phyloP scores from a whole-genome alignment of 192 early-diverging fungal species.

The Backusella luteola region DNA sequence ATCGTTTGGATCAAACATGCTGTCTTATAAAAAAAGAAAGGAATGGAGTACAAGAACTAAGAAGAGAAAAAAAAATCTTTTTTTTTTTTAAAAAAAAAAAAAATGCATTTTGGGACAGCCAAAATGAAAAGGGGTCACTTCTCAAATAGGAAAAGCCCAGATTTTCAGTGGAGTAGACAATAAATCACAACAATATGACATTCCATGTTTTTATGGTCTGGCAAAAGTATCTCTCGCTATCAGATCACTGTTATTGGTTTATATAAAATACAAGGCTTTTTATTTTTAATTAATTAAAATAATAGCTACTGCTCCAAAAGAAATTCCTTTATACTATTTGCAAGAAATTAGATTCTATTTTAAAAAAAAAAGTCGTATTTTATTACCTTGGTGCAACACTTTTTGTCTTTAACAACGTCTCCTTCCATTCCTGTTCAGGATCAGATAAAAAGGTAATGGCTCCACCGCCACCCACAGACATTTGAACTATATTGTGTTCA shows the following conservation, averaged over 20 bases:
- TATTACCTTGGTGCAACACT: constrained; percentile 54
- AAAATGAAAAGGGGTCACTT: background rate
- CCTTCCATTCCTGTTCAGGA: constrained; percentile 82
- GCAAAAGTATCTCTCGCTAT: too few species aligned
- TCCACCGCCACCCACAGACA: constrained; percentile 90
- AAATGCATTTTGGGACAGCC: too few species aligned
- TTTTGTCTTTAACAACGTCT: constrained; percentile 78
- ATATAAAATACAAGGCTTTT: background rate
- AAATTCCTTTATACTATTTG: background rate
- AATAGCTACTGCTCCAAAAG: background rate
- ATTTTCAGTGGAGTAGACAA: too few species aligned
- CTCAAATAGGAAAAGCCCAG: background rate
- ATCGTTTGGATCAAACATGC: background rate
- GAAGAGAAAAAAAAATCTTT: background rate
- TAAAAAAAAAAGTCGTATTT: too few species aligned
- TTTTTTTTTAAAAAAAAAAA: background rate
- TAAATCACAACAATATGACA: too few species aligned
- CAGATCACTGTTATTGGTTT: too few species aligned
- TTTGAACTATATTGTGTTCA: constrained; percentile 28
- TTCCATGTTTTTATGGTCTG: too few species aligned
- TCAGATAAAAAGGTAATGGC: constrained; percentile 89
- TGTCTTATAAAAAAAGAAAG: background rate
- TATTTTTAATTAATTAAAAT: background rate
- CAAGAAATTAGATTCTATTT: too few species aligned
- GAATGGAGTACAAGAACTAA: background rate